Base-by-base conservation (phyloP, 2,329 filamentous ascomycete species). In the Aspergillus clavatus region DNA sequence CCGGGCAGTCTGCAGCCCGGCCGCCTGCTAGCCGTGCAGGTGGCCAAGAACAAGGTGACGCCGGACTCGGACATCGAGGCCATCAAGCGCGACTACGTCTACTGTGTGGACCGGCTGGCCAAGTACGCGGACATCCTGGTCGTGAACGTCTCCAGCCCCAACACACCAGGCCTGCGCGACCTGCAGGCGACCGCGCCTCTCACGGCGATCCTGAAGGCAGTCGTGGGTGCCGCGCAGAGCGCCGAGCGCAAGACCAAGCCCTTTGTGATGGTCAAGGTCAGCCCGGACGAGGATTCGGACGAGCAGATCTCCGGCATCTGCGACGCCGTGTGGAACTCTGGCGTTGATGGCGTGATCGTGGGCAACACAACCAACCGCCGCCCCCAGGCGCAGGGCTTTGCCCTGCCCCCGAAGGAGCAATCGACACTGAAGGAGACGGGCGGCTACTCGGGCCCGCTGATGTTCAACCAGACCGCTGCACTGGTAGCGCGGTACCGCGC, bases 211-310 rank as follows among this genome's bases (percentile, higher is more conserved):
- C 72, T 98, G 31, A 80, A 77, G 7, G 87, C 87, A 1, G 91
- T 97, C 0, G 91, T 97, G 1, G 75, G 81, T 12, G 87, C 91
- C 44, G 89, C 89, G 1, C 73, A 79, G 55, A 74, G 75, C 51
- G 78, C 85, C 10, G 76, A 86, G 22, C 78, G 90, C 54, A 85
- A 81, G 63, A 80, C 77, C 1, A 87, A 84, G 60, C 88, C 87
- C 0, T 82, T 76, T 46, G 88, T 98, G 46, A 95, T 98, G 88
- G 93, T 98, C 59, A 98, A 98, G 74, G 91, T 98, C 16, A 95
- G 88, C 47, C 93, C 93, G 0, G 93, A 98, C 58, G 93, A 97
- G 70, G 89, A 96, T 64, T 82, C 85, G 16, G 83, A 89, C 42
- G 75, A 82, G 45, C 89, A 98, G 65, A 81, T 98, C 50, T 79